Evolutionary conservation across 75 land plant genomes (phyloP).

Genomic region (Pinus tabuliformis): DNA sequence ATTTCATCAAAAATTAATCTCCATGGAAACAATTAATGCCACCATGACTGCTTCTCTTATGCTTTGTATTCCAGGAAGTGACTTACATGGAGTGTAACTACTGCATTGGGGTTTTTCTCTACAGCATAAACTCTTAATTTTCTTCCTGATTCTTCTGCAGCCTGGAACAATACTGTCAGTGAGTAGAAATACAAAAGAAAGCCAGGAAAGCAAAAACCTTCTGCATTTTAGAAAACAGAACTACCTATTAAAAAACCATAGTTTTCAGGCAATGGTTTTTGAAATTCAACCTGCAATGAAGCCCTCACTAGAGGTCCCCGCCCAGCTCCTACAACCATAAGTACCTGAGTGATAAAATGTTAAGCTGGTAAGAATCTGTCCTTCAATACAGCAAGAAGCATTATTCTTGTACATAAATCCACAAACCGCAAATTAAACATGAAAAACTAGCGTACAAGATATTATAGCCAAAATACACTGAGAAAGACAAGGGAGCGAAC

Average conservation of each 20-base stretch:
- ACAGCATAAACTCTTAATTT: slow-evolving; percentile 92
- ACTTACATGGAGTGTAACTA: slow-evolving; percentile 95
- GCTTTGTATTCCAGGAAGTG: too few species aligned
- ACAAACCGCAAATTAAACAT: neutral
- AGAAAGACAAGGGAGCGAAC: neutral
- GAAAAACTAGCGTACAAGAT: neutral
- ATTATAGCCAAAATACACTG: neutral
- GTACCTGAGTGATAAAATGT: slow-evolving; percentile 42
- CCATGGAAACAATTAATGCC: too few species aligned
- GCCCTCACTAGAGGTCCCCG: slow-evolving; percentile 96
- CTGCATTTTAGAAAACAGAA: neutral
- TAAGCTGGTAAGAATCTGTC: neutral
- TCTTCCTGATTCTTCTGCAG: slow-evolving; percentile 85
- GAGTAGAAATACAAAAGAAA: neutral
- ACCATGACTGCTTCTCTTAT: too few species aligned
- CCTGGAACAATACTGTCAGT: slow-evolving; percentile 36
- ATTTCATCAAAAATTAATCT: too few species aligned
- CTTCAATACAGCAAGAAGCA: neutral
- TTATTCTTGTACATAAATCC: neutral
- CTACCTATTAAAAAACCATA: neutral
- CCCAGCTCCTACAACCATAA: slow-evolving; percentile 99
- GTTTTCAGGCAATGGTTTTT: too few species aligned
- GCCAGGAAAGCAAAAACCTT: neutral
- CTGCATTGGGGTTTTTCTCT: slow-evolving; percentile 99
- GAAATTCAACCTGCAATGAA: slow-evolving; percentile 50